Evolutionary conservation across 768 basidiomycete genomes (phyloP).

Genomic region (Vararia minispora): DNA sequence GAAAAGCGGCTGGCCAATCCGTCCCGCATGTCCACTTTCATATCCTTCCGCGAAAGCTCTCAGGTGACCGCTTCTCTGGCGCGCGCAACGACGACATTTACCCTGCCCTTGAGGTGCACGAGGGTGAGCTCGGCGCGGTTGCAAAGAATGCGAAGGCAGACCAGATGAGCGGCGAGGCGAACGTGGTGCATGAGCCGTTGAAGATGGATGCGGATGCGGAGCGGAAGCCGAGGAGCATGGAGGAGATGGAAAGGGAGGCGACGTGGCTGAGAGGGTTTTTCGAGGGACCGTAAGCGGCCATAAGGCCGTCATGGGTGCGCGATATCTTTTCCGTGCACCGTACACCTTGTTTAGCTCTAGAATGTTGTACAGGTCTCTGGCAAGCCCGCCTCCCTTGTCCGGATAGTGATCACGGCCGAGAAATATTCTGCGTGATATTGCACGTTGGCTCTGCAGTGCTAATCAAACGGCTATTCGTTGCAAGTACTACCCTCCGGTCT

Average conservation of each 20-base stretch:
- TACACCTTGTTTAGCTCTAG: no score
- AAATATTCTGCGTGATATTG: no score
- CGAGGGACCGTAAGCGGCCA: no score
- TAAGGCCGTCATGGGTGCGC: no score
- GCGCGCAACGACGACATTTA: slow-evolving; percentile 63
- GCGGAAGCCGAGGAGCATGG: slow-evolving; percentile 29
- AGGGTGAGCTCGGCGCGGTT: slow-evolving; percentile 33
- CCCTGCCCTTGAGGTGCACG: slow-evolving; percentile 60
- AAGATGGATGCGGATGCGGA: slow-evolving; percentile 34
- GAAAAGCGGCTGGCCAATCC: slow-evolving; percentile 72
- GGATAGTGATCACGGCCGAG: no score
- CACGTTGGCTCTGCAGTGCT: no score
- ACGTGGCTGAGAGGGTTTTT: slow-evolving; percentile 36
- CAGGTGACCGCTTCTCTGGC: slow-evolving; percentile 53
- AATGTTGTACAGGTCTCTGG: no score
- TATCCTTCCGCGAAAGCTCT: slow-evolving; percentile 68
- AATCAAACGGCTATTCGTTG: no score
- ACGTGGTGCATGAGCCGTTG: slow-evolving; percentile 19
- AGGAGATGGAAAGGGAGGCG: slow-evolving; percentile 49
- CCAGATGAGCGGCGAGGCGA: not conserved
- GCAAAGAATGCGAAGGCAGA: not conserved
- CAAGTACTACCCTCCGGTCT: no score
- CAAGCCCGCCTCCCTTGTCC: no score
- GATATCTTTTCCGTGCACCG: no score
- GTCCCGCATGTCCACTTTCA: slow-evolving; percentile 98